Evolutionary conservation across 139 green algal species (phyloP).

Genomic region (Haematococcus lacustris): DNA sequence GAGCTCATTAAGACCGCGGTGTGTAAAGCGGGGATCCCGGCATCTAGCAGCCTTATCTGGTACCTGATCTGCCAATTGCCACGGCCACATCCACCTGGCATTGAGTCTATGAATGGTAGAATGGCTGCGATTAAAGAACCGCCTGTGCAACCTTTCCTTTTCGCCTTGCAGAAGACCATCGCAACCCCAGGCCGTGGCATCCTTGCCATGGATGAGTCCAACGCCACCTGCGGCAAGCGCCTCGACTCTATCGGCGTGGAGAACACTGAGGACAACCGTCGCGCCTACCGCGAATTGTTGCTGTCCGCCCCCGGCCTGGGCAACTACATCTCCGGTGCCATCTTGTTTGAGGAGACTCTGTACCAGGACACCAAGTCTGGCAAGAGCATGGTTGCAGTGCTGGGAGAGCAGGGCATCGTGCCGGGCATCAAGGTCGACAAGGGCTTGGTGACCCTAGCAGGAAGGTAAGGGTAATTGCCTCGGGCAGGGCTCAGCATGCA

Average conservation of each 20-base stretch:
- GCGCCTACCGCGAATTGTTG: constrained; percentile 93
- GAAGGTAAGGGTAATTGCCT: no score
- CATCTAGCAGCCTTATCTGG: no score
- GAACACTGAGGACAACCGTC: constrained; percentile 98
- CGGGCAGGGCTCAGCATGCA: no score
- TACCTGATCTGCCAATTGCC: no score
- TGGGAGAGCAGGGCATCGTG: constrained; percentile 77
- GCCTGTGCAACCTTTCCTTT: no score
- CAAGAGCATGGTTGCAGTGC: constrained; percentile 80
- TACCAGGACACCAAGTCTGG: constrained; percentile 83
- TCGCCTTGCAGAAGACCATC: constrained; percentile 81
- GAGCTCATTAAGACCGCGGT: no score
- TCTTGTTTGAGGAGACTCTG: constrained; percentile 99
- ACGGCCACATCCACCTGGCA: no score
- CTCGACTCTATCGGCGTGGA: constrained; percentile 95
- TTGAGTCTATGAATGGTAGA: no score
- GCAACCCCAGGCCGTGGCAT: constrained; percentile 83
- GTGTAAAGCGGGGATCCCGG: no score
- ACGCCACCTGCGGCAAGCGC: constrained; percentile 93
- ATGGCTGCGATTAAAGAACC: no score
- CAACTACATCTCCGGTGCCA: constrained; percentile 87
- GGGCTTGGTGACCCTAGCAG: constrained; percentile 87
- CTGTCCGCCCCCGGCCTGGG: constrained; percentile 82
- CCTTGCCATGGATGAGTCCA: constrained; percentile 98
- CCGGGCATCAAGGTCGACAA: constrained; percentile 96